A percentile compares a stretch with the other conserved stretches of the same genome.
phyloP scores from a whole-genome alignment of 2,329 filamentous ascomycete genomes.

The Ophiostoma sp. region DNA sequence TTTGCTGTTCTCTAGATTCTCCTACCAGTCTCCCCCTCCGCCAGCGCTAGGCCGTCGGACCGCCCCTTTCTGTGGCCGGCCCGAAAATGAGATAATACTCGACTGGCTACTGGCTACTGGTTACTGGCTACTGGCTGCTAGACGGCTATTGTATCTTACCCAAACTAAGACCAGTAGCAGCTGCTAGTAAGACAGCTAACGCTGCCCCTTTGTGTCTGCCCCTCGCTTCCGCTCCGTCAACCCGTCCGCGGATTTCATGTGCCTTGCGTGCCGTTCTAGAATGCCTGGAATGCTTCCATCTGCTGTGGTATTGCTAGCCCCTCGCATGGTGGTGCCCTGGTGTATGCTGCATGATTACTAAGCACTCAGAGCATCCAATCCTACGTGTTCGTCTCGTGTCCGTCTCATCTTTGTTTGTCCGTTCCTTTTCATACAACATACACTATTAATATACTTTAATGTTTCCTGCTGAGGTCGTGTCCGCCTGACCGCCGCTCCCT shows the following conservation, averaged over 20 bases:
- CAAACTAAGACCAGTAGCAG: too few relatives aligned
- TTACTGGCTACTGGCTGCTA: too few relatives aligned
- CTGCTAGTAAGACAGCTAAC: background rate
- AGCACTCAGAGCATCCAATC: background rate
- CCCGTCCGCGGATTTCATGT: background rate
- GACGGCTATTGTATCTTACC: too few relatives aligned
- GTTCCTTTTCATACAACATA: too few relatives aligned
- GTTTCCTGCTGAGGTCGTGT: too few relatives aligned
- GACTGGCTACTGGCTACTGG: background rate
- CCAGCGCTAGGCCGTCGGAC: conserved; percentile 8
- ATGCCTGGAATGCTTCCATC: too few relatives aligned
- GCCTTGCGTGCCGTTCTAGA: too few relatives aligned
- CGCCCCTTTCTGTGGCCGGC: conserved; percentile 10
- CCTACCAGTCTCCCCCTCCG: background rate
- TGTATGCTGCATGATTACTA: background rate
- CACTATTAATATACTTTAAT: too few relatives aligned
- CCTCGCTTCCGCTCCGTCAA: background rate
- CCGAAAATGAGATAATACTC: conserved; percentile 11
- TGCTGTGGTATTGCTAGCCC: too few relatives aligned
- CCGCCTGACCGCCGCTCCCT: background rate
- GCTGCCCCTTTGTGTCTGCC: conserved; percentile 2
- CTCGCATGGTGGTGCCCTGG: too few relatives aligned
- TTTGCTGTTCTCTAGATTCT: background rate
- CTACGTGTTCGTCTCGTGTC: conserved; percentile 4
- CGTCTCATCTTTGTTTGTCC: conserved; percentile 1